These are phyloP conservation scores for Canavalia ensiformis DNA, from an alignment of 306 rosid genomes.

Conservation along the genomic window DNA sequence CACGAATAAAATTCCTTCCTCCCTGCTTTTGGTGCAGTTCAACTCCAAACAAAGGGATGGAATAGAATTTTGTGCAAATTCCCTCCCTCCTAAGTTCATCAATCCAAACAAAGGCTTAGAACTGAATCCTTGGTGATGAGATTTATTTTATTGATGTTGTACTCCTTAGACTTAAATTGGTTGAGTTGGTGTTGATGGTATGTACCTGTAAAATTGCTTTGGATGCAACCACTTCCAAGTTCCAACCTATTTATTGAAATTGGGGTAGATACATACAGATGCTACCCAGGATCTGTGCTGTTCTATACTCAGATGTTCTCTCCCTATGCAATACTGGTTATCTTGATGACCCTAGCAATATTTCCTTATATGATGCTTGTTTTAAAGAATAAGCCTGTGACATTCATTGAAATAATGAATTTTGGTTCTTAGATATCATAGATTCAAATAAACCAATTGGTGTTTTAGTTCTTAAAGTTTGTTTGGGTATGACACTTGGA, in stretches of 20 bases:
- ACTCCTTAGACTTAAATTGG: not conserved
- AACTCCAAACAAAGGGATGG: no score
- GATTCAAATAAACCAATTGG: slow-evolving; percentile 21
- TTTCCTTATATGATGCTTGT: slow-evolving; percentile 10
- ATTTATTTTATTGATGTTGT: not conserved
- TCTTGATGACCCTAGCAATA: not conserved
- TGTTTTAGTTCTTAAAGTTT: slow-evolving; percentile 20
- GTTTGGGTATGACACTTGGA: slow-evolving; percentile 23
- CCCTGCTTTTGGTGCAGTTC: no score
- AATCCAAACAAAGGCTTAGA: not conserved
- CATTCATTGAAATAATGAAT: slow-evolving; percentile 11
- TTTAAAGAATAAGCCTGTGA: slow-evolving; percentile 29
- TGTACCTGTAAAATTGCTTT: slow-evolving; percentile 28
- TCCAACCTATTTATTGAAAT: not conserved
- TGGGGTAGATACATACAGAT: slow-evolving; percentile 14
- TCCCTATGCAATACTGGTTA: not conserved
- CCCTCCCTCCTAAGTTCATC: no score
- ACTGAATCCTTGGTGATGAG: not conserved
- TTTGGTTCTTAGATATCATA: slow-evolving; percentile 26
- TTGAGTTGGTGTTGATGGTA: slow-evolving; percentile 10
- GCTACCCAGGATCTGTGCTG: not conserved
- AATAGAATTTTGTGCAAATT: no score
- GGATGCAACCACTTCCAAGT: not conserved
- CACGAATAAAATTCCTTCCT: no score
- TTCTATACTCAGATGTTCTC: not conserved